Conservation (phyloP, 2,329 filamentous ascomycete species). For the Curvularia sp. region DNA sequence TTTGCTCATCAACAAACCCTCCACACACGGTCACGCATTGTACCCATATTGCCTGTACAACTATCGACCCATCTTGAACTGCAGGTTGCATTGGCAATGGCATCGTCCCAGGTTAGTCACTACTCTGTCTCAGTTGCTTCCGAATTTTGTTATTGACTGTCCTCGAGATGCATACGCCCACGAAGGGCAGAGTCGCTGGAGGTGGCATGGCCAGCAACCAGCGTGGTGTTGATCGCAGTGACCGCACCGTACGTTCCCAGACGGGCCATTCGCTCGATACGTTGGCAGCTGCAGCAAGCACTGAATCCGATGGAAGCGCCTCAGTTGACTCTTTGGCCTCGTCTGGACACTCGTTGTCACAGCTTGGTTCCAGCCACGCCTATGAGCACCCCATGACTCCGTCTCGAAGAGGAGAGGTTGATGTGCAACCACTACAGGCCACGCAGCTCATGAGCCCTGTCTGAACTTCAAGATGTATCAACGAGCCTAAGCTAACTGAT, state of each 20-base stretch:
- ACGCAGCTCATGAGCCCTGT: constrained; percentile 21
- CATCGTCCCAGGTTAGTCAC: constrained; percentile 22
- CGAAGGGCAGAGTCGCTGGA: constrained; percentile 5
- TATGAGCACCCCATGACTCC: not conserved
- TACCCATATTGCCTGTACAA: constrained; percentile 3
- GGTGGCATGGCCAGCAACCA: constrained; percentile 1
- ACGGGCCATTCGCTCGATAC: constrained; percentile 12
- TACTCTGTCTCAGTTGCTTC: constrained; percentile 1
- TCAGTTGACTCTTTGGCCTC: constrained; percentile 20
- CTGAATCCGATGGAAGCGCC: constrained; percentile 19
- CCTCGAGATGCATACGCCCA: constrained; percentile 15
- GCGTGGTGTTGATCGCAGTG: constrained; percentile 1
- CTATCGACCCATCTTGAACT: not conserved
- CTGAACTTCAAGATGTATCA: not conserved
- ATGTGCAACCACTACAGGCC: constrained; percentile 1
- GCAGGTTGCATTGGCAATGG: constrained; percentile 1
- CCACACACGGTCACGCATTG: not conserved
- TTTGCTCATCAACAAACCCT: not conserved
- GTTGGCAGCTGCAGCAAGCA: constrained; percentile 10
- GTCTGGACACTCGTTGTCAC: constrained; percentile 22
- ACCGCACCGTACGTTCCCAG: constrained; percentile 8
- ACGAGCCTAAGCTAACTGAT: not conserved
- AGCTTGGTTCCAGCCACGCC: constrained; percentile 3
- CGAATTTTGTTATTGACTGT: constrained; percentile 16
- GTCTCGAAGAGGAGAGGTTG: constrained; percentile 10